Percentiles rank a stretch among this genome's conserved stretches.
Evolutionary conservation across 805 yeast genomes (phyloP).

Genomic region (Wickerhamomyces bisporus): DNA sequence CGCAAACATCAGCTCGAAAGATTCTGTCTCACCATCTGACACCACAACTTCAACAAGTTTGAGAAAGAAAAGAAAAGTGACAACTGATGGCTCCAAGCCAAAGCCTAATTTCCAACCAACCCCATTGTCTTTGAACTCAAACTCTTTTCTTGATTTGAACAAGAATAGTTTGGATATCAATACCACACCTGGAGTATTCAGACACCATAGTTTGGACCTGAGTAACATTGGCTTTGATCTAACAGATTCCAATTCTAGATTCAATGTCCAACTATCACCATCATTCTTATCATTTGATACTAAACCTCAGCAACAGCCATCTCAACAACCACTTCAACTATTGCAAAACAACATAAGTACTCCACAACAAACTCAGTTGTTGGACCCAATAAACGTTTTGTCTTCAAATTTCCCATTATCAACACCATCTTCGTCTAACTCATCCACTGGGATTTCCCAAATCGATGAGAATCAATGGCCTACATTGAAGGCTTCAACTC

Average conservation of each 20-base stretch:
- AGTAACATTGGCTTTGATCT: constrained; percentile 13
- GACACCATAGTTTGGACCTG: constrained; percentile 23
- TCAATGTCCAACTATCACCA: constrained; percentile 8
- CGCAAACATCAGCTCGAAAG: constrained; percentile 3
- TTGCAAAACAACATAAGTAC: too few relatives aligned
- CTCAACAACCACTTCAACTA: neutral
- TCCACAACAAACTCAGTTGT: too few relatives aligned
- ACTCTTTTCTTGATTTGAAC: constrained; percentile 9
- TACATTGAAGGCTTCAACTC: constrained; percentile 13
- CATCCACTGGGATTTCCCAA: neutral
- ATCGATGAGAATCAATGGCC: constrained; percentile 18
- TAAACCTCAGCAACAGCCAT: neutral
- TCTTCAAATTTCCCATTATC: neutral
- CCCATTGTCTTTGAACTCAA: neutral
- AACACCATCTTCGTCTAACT: neutral
- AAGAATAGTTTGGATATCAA: constrained; percentile 21
- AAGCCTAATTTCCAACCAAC: too few relatives aligned
- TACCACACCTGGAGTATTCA: constrained; percentile 15
- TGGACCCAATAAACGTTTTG: too few relatives aligned
- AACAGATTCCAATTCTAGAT: constrained; percentile 7
- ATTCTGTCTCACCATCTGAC: neutral
- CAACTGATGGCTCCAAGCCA: neutral
- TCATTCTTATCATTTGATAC: constrained; percentile 6
- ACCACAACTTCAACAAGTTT: neutral
- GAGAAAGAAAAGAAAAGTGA: neutral